These are phyloP conservation scores for Termitomyces sp. DNA, from an alignment of 768 basidiomycete species.

Conservation along the genomic window DNA sequence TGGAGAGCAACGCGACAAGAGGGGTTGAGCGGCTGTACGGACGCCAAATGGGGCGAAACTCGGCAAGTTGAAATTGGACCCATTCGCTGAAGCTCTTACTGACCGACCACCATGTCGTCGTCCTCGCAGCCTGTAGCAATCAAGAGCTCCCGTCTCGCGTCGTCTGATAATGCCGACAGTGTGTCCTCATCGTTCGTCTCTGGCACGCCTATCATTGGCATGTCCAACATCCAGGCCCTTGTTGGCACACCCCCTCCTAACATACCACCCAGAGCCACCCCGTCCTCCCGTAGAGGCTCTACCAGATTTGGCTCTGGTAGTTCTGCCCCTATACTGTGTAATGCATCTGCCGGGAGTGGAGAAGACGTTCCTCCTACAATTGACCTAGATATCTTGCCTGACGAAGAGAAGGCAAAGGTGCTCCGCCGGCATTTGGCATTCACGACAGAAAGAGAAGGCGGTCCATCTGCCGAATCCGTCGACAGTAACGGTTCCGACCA, in stretches of 20 bases:
- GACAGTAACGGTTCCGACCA: conserved; percentile 22
- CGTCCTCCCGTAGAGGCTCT: neutral
- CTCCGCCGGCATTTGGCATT: conserved; percentile 77
- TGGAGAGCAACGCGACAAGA: neutral
- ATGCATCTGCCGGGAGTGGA: conserved; percentile 24
- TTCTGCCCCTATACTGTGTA: conserved; percentile 17
- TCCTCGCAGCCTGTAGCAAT: conserved; percentile 57
- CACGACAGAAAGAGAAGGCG: conserved; percentile 53
- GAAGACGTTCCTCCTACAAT: conserved; percentile 23
- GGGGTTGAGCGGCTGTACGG: neutral
- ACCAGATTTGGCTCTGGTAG: neutral
- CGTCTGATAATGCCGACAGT: conserved; percentile 14
- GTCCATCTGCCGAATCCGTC: conserved; percentile 17
- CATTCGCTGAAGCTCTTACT: neutral
- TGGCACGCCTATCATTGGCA: conserved; percentile 33
- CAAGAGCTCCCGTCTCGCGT: conserved; percentile 20
- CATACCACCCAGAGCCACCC: conserved; percentile 38
- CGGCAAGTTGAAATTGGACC: conserved; percentile 2
- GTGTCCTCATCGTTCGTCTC: conserved; percentile 26
- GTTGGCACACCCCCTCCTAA: conserved; percentile 48
- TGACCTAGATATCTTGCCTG: conserved; percentile 58
- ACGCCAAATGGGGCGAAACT: conserved; percentile 5
- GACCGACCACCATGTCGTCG: conserved; percentile 35
- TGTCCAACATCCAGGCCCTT: conserved; percentile 58
- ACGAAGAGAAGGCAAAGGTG: conserved; percentile 81